Percentiles rank a stretch among this genome's conserved stretches.
These are phyloP conservation scores for Salix purpurea DNA, from an alignment of 345 rosid species.

Conservation along the genomic window DNA sequence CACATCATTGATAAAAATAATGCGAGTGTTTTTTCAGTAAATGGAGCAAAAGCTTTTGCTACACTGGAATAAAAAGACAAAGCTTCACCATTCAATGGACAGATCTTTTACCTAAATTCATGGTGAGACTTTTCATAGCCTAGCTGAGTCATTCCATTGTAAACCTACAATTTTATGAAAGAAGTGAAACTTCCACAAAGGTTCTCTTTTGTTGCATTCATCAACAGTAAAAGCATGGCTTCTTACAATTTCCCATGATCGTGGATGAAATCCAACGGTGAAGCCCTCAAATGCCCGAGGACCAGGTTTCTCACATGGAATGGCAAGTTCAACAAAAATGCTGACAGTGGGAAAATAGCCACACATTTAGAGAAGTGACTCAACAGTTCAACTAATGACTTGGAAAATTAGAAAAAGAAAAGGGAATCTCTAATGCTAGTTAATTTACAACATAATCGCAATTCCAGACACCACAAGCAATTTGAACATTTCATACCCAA, in stretches of 20 bases:
- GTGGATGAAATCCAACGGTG: slow-evolving; percentile 92
- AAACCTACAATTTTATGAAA: slow-evolving; percentile 45
- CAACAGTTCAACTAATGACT: slow-evolving; percentile 1
- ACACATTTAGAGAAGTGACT: slow-evolving; percentile 7
- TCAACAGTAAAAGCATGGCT: slow-evolving; percentile 2
- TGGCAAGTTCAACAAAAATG: slow-evolving; percentile 67
- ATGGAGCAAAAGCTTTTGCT: slow-evolving; percentile 3
- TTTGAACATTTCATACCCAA: not conserved
- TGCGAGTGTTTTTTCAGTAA: not conserved
- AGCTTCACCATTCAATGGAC: not conserved
- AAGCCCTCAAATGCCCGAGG: slow-evolving; percentile 77
- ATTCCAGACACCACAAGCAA: not conserved
- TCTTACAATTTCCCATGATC: slow-evolving; percentile 92
- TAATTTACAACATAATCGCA: not conserved
- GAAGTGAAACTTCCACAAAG: not conserved
- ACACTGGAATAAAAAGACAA: not conserved
- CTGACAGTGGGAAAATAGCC: slow-evolving; percentile 31
- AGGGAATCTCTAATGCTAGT: not conserved
- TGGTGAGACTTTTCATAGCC: slow-evolving; percentile 61
- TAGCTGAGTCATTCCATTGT: slow-evolving; percentile 82
- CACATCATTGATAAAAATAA: not conserved
- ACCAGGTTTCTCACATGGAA: slow-evolving; percentile 83
- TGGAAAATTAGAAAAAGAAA: not conserved
- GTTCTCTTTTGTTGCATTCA: not conserved
- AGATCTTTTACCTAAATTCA: slow-evolving; percentile 56